Evolutionary conservation across 495 filamentous ascomycete species (phyloP), one percentile per base, ranked within the genome.

Genomic region (Cercophora newfieldiana): DNA sequence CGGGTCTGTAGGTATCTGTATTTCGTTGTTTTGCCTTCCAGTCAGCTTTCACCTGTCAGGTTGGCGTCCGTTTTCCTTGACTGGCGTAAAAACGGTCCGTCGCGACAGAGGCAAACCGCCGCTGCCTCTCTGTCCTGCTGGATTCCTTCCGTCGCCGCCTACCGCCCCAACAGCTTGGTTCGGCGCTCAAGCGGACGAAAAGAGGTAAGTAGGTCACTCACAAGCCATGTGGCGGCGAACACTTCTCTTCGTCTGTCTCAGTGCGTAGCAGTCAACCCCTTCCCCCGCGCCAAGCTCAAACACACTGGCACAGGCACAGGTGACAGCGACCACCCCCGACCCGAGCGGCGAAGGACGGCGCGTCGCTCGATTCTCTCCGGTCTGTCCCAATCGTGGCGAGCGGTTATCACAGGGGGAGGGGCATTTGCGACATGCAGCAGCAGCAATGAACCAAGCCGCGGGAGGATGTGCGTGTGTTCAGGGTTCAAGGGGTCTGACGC

Each of bases 401-500:
- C 10, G 2, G 37, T 44, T 5, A 4, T 16, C 51, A 55, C 50
- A 26, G 51, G 51, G 51, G 26, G 19, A 24, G 18, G 51, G n/a
- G n/a, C n/a, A n/a, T n/a, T 26, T 24, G 51, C 26, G 51, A 28
- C 51, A 26, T 55, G 51, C 50, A 53, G 50, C 50, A 53, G 50
- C 50, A 53, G 10, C n/a, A n/a, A 26, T 26, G 50, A 22, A 53
- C 50, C 50, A 53, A 53, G 21, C 50, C 24, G 50, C 19, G 50
- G 19, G 24, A 53, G 10, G 25, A 8, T 54, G 21, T 7, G 26
- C 14, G 26, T 24, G 24, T 12, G 19, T 19, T 1, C 25, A 18
- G 21, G 10, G 19, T 2, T 10, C 51, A 55, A 22, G 51, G 51
- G 18, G 10, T 24, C n/a, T n/a, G n/a, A n/a, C n/a, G 37, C 37